Evolutionary conservation across 2,329 filamentous ascomycete genomes (phyloP).

Genomic region (Thielaviopsis populi): DNA sequence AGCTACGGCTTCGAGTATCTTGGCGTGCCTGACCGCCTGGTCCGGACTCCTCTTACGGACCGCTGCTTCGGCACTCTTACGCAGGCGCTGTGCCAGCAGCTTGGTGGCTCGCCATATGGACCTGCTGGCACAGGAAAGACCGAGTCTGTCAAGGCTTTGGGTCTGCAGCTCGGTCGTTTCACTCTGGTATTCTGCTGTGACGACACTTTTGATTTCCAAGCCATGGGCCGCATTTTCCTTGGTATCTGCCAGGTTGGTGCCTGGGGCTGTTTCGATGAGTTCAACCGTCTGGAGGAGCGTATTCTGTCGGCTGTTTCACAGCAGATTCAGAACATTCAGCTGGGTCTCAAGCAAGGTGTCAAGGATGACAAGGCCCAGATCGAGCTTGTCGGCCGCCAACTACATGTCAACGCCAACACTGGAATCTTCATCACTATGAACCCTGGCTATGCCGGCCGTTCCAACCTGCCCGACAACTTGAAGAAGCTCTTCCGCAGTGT

Average conservation of each 20-base stretch:
- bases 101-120: constrained; percentile 93
- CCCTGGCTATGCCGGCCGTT: constrained; percentile 93
- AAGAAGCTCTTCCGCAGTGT: constrained; percentile 99
- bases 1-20: constrained; percentile 98
- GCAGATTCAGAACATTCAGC: constrained; percentile 98
- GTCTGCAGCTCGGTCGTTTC: constrained; percentile 90
- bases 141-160: constrained; percentile 94
- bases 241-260: constrained; percentile 98
- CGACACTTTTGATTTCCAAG: constrained; percentile 98
- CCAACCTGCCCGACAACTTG: constrained; percentile 93
- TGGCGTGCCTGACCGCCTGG: constrained; percentile 87
- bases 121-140: constrained; percentile 98
- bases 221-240: constrained; percentile 98
- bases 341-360: constrained; percentile 73
- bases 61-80: constrained; percentile 96
- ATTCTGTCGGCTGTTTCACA: constrained; percentile 97
- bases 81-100: constrained; percentile 82
- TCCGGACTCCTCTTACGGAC: constrained; percentile 91
- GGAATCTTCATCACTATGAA: constrained; percentile 99
- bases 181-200: constrained; percentile 99
- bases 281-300: constrained; percentile 95
- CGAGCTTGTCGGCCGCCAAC: constrained; percentile 80
- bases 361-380: constrained; percentile 79
- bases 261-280: constrained; percentile 99
- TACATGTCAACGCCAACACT: constrained; percentile 81